Evolutionary conservation across 1,284 basidiomycete species (phyloP), one percentile per base, ranked within the genome.

Genomic region (Pseudozyma thailandica): DNA sequence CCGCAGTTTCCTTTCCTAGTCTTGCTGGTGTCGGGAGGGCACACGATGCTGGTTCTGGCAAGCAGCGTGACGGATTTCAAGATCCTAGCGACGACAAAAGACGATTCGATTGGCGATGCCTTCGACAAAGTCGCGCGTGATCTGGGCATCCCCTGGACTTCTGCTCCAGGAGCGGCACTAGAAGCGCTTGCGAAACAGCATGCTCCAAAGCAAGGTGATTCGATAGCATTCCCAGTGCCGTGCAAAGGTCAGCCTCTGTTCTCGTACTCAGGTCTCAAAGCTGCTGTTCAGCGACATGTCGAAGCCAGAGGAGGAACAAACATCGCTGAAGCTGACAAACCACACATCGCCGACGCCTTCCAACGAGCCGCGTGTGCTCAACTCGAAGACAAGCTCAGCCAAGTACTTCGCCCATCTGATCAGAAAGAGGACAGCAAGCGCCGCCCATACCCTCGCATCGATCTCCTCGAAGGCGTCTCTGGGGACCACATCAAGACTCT

Each of bases 71-170:
- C 50, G 0, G 31, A 59, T 7, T 82, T 79, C 53, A 38, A 53
- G 16, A 64, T 82, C 4, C 57, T 82, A 15, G 80, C 77, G 1
- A 75, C 54, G 18, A 79, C 78, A 2, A 63, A 38, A 12, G 81
- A 82, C 48, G 79, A 80, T 39, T 75, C 80, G 12, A 77, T 82
- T 15, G 81, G 81, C 0, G 75, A 81, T 43, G 75, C 78, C 1
- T 81, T 81, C 31, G 81, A 82, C 43, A 82, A 82, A 50, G 77
- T 75, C 1, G 78, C 81, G 0, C 38, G 77, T 0, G 63, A 65
- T 33, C 50, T 82, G 13, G 70, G 59, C 6, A 73, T 81, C 4
- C 61, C 68, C 0, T 82, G 80, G 80, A 70, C 75, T 4, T 62
- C 64, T 12, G 71, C 75, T 4, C 72, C 80, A 0, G 80, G 80